Evolutionary conservation across 441 rosid genomes (phyloP), one percentile per base, ranked within the genome.

Genomic region (Jatropha multifida): DNA sequence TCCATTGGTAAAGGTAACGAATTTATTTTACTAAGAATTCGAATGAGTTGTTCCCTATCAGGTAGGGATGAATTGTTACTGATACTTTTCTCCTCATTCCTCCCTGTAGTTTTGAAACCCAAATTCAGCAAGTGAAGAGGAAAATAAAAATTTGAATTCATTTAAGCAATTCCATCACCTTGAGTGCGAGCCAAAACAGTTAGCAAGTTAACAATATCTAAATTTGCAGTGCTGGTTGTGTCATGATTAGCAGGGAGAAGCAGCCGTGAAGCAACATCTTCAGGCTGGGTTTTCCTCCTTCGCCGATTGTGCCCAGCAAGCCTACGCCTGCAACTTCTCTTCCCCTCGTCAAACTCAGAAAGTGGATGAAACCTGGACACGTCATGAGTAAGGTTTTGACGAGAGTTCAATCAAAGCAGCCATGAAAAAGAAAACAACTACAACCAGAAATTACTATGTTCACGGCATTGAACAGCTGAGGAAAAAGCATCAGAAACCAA

Each of bases 1-100:
- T 89, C 94, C 78, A 82, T 74, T 1, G 96, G 93, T 81, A 89
- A 82, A 70, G 92, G 93, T 74, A 92, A 83, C 32, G 96, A 86
- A 77, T 94, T 94, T 66, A 94, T 90, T 86, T 90, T 92, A 83
- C 81, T 83, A 74, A 94, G 91, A 78, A 94, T 89, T 78, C 88
- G 90, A 77, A 88, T 65, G 71, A 94, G 90, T 76, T 89, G 91
- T 44, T 89, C 98, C 78, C 79, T 90, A 68, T 86, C 86, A 11
- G 93, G 91, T 70, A 84, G 82, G 2, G 82, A 70, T 74, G 82
- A 58, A 32, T 32, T 32, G 74, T 78, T 76, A 65, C 58, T 80
- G 74, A 68, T 62, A 59, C 85, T 78, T 74, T 79, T 86, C 5
- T 78, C 89, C 62, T 83, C 95, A 52, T 58, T 82, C 79, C 82